Evolutionary conservation across 2,329 filamentous ascomycete species (phyloP), one percentile per base, ranked within the genome.

Genomic region (Colletotrichum endophyticum): DNA sequence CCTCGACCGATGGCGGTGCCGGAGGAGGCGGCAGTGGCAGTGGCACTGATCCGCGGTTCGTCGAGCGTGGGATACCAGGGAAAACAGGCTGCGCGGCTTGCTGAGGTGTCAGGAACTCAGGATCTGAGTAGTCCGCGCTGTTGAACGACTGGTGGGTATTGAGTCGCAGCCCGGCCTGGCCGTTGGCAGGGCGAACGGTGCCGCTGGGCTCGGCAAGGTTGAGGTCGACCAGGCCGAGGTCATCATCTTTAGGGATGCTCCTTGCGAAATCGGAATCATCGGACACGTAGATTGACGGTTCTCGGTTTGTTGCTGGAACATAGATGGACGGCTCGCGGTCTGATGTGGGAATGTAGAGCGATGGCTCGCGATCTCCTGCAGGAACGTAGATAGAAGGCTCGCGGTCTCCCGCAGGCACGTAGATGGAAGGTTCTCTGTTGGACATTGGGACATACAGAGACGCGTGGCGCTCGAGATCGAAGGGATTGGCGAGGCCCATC

Each of bases 381-480:
- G 90, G 90, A 11, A 92, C 88, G 79, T 92, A 93, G 66, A 92
- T 91, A 6, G 90, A 91, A 1, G 90, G 90, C 78, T 92, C 90
- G 34, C 91, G 86, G 63, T 84, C 85, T 0, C 83, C 82, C 7
- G 83, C 79, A 4, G 86, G 82, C 15, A 92, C 88, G 79, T 92
- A 93, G 63, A 92, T 91, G 5, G 90, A 91, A 1, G 90, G 90
- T 78, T 92, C 90, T 44, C 91, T 86, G 66, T 84, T 86, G 1
- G 84, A 82, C 6, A 83, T 80, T 6, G 86, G 82, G 15, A 84
- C 85, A 77, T 92, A 91, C 2, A 92, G 83, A 2, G 91, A 92
- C 2, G 90, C 86, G 78, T 93, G 91, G n/a, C 89, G 88, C 81
- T 94, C 92, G 5, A 93, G 86, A 71, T 93, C 91, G 73, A 93